These are phyloP conservation scores for Cicer cuneatum DNA, from an alignment of 306 rosid genomes.

Conservation along the genomic window DNA sequence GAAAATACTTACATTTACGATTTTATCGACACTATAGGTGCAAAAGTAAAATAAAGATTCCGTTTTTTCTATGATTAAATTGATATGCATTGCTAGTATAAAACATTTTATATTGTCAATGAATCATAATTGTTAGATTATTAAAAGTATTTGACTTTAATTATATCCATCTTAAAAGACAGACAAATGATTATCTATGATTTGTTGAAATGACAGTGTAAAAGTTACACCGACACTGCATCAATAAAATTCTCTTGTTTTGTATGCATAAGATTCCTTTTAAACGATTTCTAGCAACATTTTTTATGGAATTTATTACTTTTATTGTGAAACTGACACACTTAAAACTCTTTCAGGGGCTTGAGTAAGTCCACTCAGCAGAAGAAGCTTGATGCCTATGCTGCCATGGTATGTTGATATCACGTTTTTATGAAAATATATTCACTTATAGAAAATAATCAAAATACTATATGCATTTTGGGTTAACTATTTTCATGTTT, in stretches of 20 bases:
- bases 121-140: too few species aligned
- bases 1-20: not conserved
- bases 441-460: not conserved
- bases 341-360: conserved; percentile 52
- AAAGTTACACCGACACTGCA: too few species aligned
- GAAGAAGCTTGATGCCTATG: conserved; percentile 53
- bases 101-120: too few species aligned
- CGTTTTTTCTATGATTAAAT: too few species aligned
- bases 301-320: not conserved
- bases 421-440: conserved; percentile 15
- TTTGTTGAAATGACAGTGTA: too few species aligned
- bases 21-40: not conserved
- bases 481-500: not conserved
- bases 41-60: not conserved
- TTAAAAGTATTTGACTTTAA: too few species aligned
- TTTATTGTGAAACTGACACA: conserved; percentile 14
- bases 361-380: conserved; percentile 48
- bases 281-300: not conserved
- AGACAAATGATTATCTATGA: too few species aligned
- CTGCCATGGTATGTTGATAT: conserved; percentile 53
- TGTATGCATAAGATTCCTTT: not conserved
- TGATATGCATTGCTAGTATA: too few species aligned
- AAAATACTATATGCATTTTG: not conserved
- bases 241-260: too few species aligned
- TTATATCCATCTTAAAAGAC: too few species aligned